Conservation (phyloP, 2,329 filamentous ascomycete genomes). For the Arachnomyces sp. region DNA sequence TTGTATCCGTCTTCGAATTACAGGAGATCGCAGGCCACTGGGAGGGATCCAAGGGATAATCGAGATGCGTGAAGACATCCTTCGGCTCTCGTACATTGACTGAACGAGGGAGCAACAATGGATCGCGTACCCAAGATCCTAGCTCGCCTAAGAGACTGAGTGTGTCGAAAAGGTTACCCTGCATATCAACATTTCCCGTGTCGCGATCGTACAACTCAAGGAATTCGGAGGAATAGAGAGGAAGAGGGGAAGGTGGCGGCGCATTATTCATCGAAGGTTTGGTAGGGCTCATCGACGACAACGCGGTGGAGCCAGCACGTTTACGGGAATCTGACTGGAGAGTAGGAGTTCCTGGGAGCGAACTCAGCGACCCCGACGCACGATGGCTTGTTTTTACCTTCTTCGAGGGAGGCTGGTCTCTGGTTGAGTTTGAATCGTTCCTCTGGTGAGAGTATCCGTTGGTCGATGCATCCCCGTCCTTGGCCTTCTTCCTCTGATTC, state of each 20-base stretch:
- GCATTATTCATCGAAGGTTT: conserved; percentile 36
- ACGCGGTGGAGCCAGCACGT: conserved; percentile 49
- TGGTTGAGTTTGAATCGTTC: conserved; percentile 46
- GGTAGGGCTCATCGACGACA: conserved; percentile 63
- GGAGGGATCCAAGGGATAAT: conserved; percentile 47
- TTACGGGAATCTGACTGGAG: conserved; percentile 56
- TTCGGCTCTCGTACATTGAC: conserved; percentile 53
- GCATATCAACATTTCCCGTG: conserved; percentile 47
- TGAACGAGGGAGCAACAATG: conserved; percentile 58
- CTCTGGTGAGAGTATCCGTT: conserved; percentile 58
- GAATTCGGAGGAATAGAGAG: conserved; percentile 66
- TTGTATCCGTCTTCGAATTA: conserved; percentile 44
- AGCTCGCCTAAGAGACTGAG: conserved; percentile 67
- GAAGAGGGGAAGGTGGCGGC: conserved; percentile 46
- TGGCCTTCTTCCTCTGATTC: conserved; percentile 79
- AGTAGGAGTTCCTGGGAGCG: conserved; percentile 57
- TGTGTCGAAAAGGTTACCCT: conserved; percentile 70
- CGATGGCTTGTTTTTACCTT: conserved; percentile 77
- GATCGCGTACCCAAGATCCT: conserved; percentile 69
- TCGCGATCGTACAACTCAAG: conserved; percentile 63
- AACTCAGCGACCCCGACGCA: conserved; percentile 64
- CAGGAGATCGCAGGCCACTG: conserved; percentile 45
- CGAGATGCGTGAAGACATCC: conserved; percentile 62
- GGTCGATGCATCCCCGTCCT: conserved; percentile 57
- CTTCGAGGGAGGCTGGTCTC: conserved; percentile 57